phyloP scores from a whole-genome alignment of 2,329 filamentous ascomycete species.

The Aspergillus clavatus region DNA sequence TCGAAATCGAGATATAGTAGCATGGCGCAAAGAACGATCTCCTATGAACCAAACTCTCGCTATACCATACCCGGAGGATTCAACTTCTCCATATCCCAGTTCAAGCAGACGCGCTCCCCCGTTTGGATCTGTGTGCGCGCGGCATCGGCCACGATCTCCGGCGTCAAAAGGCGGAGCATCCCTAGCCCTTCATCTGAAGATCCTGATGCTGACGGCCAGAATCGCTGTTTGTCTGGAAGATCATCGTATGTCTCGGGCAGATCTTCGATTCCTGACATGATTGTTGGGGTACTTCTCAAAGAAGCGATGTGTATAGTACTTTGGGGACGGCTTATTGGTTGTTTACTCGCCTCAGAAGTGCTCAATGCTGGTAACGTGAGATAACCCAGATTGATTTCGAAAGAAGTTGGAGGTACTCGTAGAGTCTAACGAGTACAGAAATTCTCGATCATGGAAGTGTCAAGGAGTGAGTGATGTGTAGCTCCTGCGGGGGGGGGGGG shows the following conservation, averaged over 20 bases:
- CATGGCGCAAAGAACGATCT: too few relatives aligned
- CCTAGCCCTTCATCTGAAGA: conserved; percentile 52
- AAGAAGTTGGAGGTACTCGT: too few relatives aligned
- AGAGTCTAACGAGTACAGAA: not conserved
- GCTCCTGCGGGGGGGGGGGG: not conserved
- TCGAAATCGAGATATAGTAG: too few relatives aligned
- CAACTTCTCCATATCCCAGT: conserved; percentile 55
- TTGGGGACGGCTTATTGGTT: too few relatives aligned
- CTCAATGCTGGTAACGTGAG: too few relatives aligned
- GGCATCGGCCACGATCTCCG: conserved; percentile 47
- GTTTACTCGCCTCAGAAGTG: too few relatives aligned
- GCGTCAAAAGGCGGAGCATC: conserved; percentile 50
- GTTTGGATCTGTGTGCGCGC: conserved; percentile 51
- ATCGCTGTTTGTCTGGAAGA: conserved; percentile 47
- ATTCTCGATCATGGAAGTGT: not conserved
- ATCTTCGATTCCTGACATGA: conserved; percentile 19
- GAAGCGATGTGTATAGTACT: too few relatives aligned
- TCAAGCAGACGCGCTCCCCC: conserved; percentile 51
- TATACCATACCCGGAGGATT: conserved; percentile 36
- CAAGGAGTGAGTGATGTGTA: not conserved
- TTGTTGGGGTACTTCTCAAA: too few relatives aligned
- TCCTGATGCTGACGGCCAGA: conserved; percentile 45
- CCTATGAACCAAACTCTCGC: too few relatives aligned
- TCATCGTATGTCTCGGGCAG: conserved; percentile 34
- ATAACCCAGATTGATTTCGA: too few relatives aligned